These are phyloP conservation scores for Ophiosphaerella herpotricha DNA, from an alignment of 2,329 filamentous ascomycete species.

Conservation along the genomic window DNA sequence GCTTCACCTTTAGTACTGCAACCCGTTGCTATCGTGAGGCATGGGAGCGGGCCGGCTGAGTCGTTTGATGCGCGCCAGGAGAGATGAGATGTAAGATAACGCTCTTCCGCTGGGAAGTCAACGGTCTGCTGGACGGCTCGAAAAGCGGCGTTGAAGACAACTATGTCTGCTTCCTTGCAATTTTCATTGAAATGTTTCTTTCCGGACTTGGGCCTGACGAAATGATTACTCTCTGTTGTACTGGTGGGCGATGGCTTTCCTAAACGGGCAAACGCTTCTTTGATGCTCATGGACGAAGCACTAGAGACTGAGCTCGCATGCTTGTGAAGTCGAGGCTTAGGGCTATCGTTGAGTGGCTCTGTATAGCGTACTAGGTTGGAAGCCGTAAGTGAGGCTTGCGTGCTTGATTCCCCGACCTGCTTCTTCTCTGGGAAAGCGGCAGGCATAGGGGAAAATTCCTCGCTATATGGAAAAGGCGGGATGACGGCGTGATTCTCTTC, in stretches of 20 bases:
- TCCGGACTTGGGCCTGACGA: conserved; percentile 8
- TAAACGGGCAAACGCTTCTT: conserved; percentile 25
- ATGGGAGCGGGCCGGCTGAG: conserved; percentile 17
- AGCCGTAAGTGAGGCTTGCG: conserved; percentile 11
- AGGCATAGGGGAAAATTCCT: neutral
- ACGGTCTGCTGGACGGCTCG: conserved; percentile 16
- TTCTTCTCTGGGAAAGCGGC: neutral
- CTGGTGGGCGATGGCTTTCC: conserved; percentile 26
- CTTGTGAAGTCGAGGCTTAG: conserved; percentile 16
- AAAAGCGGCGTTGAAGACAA: conserved; percentile 23
- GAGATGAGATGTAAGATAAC: conserved; percentile 18
- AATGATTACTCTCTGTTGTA: conserved; percentile 16
- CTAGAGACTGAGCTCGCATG: conserved; percentile 15
- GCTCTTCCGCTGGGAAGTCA: conserved; percentile 34
- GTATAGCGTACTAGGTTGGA: conserved; percentile 24
- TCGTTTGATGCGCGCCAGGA: conserved; percentile 13
- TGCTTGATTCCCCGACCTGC: conserved; percentile 4
- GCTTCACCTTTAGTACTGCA: conserved; percentile 34
- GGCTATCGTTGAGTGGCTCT: conserved; percentile 17
- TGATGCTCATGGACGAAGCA: conserved; percentile 24
- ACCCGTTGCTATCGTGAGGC: conserved; percentile 32
- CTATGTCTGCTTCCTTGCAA: conserved; percentile 19
- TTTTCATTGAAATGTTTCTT: conserved; percentile 16
- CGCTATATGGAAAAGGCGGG: neutral
- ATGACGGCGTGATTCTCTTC: neutral